Evolutionary conservation across 2,329 filamentous ascomycete genomes (phyloP).

Genomic region (Fusarium virguliforme): DNA sequence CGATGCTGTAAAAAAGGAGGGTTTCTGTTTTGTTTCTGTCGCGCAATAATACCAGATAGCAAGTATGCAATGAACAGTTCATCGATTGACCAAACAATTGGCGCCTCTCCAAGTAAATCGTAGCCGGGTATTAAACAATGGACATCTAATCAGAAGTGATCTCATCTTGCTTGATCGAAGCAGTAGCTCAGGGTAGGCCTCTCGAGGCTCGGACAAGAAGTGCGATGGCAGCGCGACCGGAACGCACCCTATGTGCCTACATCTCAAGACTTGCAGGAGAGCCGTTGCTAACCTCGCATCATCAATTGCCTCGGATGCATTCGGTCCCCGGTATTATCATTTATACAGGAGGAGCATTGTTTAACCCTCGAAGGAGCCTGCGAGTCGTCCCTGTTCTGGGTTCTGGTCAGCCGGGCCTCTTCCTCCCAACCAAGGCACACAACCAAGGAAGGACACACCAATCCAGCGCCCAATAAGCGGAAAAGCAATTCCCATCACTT

Average conservation of each 20-base stretch:
- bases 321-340: not conserved
- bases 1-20: constrained; percentile 53
- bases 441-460: too few relatives aligned
- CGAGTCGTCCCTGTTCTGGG: too few relatives aligned
- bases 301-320: constrained; percentile 1
- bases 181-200: too few relatives aligned
- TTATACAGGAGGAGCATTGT: not conserved
- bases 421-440: too few relatives aligned
- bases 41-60: constrained; percentile 4
- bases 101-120: not conserved
- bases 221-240: not conserved
- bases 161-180: too few relatives aligned
- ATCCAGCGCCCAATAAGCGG: too few relatives aligned
- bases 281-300: not conserved
- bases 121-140: too few relatives aligned
- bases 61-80: not conserved
- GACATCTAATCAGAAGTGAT: too few relatives aligned
- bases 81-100: not conserved
- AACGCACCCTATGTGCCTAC: not conserved
- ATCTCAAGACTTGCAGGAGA: not conserved
- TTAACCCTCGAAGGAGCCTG: not conserved
- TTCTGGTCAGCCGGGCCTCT: not conserved
- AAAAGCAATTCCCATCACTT: too few relatives aligned
- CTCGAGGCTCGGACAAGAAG: not conserved
- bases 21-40: not conserved